These are phyloP conservation scores for Gossypium gossypioides DNA, from an alignment of 441 rosid genomes.

Conservation along the genomic window DNA sequence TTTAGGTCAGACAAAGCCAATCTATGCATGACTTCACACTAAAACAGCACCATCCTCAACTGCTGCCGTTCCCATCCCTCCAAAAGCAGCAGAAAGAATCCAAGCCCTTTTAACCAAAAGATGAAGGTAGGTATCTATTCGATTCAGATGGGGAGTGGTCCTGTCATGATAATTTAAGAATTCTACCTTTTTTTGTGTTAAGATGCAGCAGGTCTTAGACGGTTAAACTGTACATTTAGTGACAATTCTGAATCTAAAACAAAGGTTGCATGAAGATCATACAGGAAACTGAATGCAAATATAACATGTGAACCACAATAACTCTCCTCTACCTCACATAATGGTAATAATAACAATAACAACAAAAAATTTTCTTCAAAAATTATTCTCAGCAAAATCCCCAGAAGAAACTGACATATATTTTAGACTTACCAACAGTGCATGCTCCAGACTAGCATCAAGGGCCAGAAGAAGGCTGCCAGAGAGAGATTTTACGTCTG, in stretches of 20 bases:
- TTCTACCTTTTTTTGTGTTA: background rate
- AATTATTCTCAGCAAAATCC: background rate
- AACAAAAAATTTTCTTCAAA: background rate
- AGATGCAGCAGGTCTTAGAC: background rate
- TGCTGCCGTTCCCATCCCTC: background rate
- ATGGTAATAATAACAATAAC: background rate
- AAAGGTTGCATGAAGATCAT: background rate
- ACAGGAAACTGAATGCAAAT: background rate
- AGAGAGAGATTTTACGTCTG: constrained; percentile 73
- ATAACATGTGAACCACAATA: background rate
- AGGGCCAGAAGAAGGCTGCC: constrained; percentile 78
- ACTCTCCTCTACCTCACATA: background rate
- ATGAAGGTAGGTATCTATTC: background rate
- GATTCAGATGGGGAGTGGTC: background rate
- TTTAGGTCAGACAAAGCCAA: background rate
- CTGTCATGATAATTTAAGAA: background rate
- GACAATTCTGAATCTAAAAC: background rate
- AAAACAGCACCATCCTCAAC: background rate
- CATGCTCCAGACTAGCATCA: constrained; percentile 95
- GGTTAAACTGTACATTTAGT: background rate
- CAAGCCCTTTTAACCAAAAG: background rate
- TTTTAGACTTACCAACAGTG: constrained; percentile 69
- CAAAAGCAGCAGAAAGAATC: background rate
- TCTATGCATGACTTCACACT: background rate
- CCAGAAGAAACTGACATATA: background rate